These are phyloP conservation scores for Raddia guianensis DNA, from an alignment of 176 grass and related monocot genomes.

Conservation along the genomic window DNA sequence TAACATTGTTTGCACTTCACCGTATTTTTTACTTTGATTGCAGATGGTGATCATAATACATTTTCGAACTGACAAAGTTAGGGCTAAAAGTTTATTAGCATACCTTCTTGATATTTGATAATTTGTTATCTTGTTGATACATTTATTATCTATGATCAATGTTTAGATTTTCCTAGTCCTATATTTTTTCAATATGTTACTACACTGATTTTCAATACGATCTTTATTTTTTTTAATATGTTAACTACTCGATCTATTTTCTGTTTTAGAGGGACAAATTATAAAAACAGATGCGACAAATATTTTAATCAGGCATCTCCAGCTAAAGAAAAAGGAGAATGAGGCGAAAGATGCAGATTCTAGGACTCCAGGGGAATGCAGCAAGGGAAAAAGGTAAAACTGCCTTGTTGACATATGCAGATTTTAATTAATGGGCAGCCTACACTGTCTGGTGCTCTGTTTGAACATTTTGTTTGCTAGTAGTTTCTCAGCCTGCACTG, in stretches of 20 bases:
- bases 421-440: background rate
- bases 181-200: background rate
- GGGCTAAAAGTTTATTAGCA: background rate
- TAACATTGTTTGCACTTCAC: background rate
- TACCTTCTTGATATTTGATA: background rate
- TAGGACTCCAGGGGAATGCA: conserved; percentile 39
- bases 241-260: conserved; percentile 19
- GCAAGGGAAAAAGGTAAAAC: conserved; percentile 72
- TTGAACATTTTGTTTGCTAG: conserved; percentile 12
- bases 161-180: conserved; percentile 3
- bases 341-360: conserved; percentile 60
- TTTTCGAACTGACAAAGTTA: background rate
- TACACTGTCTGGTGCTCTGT: background rate
- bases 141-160: conserved; percentile 2
- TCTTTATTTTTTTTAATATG: conserved; percentile 8
- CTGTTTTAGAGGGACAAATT: conserved; percentile 74
- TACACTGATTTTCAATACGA: background rate
- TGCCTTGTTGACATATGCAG: background rate
- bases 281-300: conserved; percentile 86
- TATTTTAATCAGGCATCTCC: conserved; percentile 95
- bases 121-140: background rate
- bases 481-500: background rate
- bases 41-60: background rate
- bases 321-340: conserved; percentile 79
- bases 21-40: background rate